Percentiles rank a stretch among this genome's conserved stretches.
Conservation (phyloP, 352 stramenopile species). For the Nothophytophthora sp. region DNA sequence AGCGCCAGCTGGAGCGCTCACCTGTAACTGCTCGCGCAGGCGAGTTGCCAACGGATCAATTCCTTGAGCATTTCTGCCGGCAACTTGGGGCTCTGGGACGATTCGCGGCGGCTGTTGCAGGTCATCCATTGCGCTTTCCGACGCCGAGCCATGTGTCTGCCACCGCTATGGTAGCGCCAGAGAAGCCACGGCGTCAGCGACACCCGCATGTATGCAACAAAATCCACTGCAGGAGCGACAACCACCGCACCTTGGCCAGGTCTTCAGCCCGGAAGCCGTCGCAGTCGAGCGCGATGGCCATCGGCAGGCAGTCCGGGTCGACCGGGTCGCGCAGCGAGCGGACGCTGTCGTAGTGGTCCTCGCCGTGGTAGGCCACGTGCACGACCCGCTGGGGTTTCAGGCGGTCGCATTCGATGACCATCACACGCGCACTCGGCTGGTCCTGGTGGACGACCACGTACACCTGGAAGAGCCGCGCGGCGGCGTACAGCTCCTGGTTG, state of each 20-base stretch:
- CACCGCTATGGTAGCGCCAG: slow-evolving; percentile 36
- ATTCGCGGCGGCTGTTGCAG: slow-evolving; percentile 7
- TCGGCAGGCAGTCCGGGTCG: slow-evolving; percentile 28
- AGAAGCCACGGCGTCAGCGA: no score
- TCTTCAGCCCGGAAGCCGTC: slow-evolving; percentile 62
- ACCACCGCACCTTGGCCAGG: slow-evolving; percentile 53
- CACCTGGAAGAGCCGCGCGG: slow-evolving; percentile 65
- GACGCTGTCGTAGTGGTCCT: slow-evolving; percentile 87
- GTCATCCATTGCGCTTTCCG: slow-evolving; percentile 4
- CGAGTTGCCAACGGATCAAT: slow-evolving; percentile 13
- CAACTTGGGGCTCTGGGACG: slow-evolving; percentile 10
- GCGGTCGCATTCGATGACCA: slow-evolving; percentile 77
- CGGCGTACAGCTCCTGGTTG: slow-evolving; percentile 82
- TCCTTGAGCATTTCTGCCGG: slow-evolving; percentile 6
- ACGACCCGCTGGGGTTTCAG: slow-evolving; percentile 48
- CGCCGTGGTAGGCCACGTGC: slow-evolving; percentile 70
- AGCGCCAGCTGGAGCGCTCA: slow-evolving; percentile 13
- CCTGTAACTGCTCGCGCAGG: slow-evolving; percentile 22
- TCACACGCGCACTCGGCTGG: slow-evolving; percentile 34
- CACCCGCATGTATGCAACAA: no score
- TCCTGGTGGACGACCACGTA: slow-evolving; percentile 84
- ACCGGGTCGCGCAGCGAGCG: slow-evolving; percentile 48
- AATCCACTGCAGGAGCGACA: slow-evolving; percentile 10
- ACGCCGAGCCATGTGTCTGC: slow-evolving; percentile 18
- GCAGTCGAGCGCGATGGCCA: slow-evolving; percentile 54